A percentile compares a stretch with the other conserved stretches of the same genome.
Conservation (phyloP, 2,329 filamentous ascomycete genomes). For the Neofusicoccum umdonicola region DNA sequence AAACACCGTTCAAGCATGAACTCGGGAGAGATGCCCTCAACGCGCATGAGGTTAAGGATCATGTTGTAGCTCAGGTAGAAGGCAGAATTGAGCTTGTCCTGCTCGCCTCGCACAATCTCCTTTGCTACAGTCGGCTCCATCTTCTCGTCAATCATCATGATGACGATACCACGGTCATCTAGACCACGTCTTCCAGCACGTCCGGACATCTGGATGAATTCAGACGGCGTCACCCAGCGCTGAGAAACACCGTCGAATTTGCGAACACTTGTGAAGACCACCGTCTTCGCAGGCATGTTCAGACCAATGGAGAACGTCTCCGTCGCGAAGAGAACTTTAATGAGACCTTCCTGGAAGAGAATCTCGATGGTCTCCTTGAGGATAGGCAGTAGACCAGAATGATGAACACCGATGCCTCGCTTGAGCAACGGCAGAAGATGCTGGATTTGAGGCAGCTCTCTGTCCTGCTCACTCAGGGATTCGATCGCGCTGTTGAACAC, state of each 20-base stretch:
- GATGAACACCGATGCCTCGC: slow-evolving; percentile 93
- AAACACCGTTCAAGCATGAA: slow-evolving; percentile 99
- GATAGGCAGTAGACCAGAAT: slow-evolving; percentile 91
- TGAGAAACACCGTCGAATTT: slow-evolving; percentile 86
- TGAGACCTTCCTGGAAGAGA: slow-evolving; percentile 93
- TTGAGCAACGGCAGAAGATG: slow-evolving; percentile 86
- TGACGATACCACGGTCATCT: slow-evolving; percentile 96
- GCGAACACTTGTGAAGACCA: slow-evolving; percentile 95
- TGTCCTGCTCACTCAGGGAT: slow-evolving; percentile 88
- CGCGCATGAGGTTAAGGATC: slow-evolving; percentile 92
- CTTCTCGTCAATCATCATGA: slow-evolving; percentile 98
- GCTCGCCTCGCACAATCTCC: slow-evolving; percentile 91
- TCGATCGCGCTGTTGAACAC: slow-evolving; percentile 94
- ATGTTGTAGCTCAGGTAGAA: slow-evolving; percentile 99
- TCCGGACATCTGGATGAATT: slow-evolving; percentile 99
- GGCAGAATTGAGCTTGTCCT: slow-evolving; percentile 95
- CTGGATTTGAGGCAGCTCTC: slow-evolving; percentile 81
- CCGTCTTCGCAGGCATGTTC: slow-evolving; percentile 99
- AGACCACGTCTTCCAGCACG: slow-evolving; percentile 95
- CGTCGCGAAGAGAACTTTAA: slow-evolving; percentile 96
- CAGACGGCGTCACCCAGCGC: slow-evolving; percentile 85
- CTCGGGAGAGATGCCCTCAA: slow-evolving; percentile 98
- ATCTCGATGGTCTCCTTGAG: slow-evolving; percentile 99
- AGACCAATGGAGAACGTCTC: slow-evolving; percentile 98
- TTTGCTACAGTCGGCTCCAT: slow-evolving; percentile 94